phyloP scores from a whole-genome alignment of 2,329 filamentous ascomycete species.

The Aspergillus glaucus region DNA sequence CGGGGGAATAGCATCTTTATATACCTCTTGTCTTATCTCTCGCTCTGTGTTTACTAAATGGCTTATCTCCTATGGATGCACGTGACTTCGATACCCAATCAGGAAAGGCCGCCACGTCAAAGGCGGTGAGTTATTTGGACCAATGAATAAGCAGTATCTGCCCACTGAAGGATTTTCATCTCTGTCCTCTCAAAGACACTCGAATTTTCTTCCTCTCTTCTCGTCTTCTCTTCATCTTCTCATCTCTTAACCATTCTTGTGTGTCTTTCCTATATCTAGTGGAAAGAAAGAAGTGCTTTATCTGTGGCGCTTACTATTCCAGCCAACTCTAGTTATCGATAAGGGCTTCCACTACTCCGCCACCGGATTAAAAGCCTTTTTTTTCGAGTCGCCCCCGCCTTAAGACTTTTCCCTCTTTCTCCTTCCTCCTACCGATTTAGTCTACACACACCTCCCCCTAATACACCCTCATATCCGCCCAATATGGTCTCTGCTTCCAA shows the following conservation, averaged over 20 bases:
- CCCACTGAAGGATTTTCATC: conserved; percentile 23
- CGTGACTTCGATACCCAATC: conserved; percentile 16
- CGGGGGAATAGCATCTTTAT: neutral
- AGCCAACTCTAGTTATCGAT: conserved; percentile 31
- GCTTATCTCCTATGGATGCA: conserved; percentile 2
- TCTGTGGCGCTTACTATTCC: neutral
- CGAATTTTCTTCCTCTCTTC: neutral
- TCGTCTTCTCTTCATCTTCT: conserved; percentile 5
- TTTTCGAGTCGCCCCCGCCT: conserved; percentile 22
- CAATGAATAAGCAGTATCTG: conserved; percentile 16
- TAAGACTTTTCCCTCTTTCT: conserved; percentile 24
- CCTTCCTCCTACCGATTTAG: conserved; percentile 11
- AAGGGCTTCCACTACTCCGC: conserved; percentile 26
- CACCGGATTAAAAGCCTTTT: conserved; percentile 11
- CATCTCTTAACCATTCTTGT: neutral
- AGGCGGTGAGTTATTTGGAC: conserved; percentile 21
- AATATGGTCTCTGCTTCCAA: conserved; percentile 64
- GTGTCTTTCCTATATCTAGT: neutral
- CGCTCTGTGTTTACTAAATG: neutral
- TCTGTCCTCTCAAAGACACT: conserved; percentile 1
- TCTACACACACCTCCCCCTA: conserved; percentile 6
- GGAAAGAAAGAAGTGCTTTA: neutral
- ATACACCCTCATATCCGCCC: conserved; percentile 6
- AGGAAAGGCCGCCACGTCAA: conserved; percentile 16
- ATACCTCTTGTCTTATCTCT: neutral